Evolutionary conservation across 139 green algal species (phyloP), one percentile per base, ranked within the genome.

Genomic region (Chlamydomonas sp.): DNA sequence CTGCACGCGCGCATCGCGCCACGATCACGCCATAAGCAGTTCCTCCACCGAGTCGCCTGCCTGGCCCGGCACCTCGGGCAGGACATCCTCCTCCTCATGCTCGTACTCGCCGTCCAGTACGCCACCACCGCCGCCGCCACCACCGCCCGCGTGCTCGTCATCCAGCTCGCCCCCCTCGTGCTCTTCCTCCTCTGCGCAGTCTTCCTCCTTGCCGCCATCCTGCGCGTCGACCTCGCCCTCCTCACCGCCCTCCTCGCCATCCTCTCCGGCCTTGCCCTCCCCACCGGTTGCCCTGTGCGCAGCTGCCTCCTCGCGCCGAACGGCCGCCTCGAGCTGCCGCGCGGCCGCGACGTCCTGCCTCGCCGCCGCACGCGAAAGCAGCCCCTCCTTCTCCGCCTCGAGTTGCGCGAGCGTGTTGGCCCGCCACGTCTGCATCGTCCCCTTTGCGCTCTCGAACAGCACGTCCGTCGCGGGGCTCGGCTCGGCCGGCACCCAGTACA

Each of bases 311-410:
- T 34, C 33, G 26, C 38, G 54, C 8, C 38, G 65, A 28, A 26
- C 5, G 29, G 37, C 48, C 5, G 13, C 36, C 30, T 62, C 20
- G 3, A 33, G 29, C 5, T 48, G 65, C 2, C 47, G 43, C 24
- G 31, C 3, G 3, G n/a, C 3, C 10, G 65, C 65, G 4, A 35
- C 65, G 48, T 63, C 48, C 16, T 24, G 65, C 30, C 65, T 22
- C 2, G 30, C 29, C 48, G 29, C 33, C 3, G 37, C 20, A 3
- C 65, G 65, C 47, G 63, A 3, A 8, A 3, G 5, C 28, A 72
- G 28, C 4, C 48, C 65, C 47, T 63, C 34, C 48, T 72, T 72
- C 48, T 72, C 65, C 29, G 3, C 47, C 47, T 72, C 65, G 24
- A 72, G 48, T 34, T 72, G 30, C 31, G 47, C 31, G 2, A 64